Evolutionary conservation across 495 filamentous ascomycete species (phyloP).

Genomic region (Penicillium crystallinum): DNA sequence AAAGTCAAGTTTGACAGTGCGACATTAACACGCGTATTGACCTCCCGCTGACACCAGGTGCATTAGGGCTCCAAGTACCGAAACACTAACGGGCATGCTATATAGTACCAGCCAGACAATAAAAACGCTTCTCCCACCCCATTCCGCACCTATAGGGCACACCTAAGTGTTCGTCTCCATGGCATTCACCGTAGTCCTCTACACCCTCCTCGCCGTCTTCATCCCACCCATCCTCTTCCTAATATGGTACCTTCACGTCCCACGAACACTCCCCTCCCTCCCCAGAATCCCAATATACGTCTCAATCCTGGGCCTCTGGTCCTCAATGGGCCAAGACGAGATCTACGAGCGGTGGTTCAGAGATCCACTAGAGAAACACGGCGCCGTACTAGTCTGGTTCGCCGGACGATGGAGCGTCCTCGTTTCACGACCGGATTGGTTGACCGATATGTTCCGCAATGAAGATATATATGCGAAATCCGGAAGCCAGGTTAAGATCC

Average conservation of each 20-base stretch:
- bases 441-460: constrained; percentile 44
- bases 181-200: not conserved
- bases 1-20: not conserved
- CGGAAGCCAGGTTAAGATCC: constrained; percentile 46
- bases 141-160: not conserved
- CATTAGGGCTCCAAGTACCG: not conserved
- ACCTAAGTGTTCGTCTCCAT: not conserved
- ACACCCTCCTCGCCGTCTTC: constrained; percentile 3
- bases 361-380: constrained; percentile 27
- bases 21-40: not conserved
- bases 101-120: not conserved
- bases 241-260: constrained; percentile 22
- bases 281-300: constrained; percentile 32
- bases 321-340: constrained; percentile 29
- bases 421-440: constrained; percentile 28
- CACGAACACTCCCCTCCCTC: constrained; percentile 23
- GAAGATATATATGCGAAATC: constrained; percentile 40
- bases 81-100: not conserved
- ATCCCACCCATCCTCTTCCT: constrained; percentile 8
- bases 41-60: constrained; percentile 7
- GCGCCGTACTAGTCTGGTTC: constrained; percentile 44
- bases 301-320: constrained; percentile 30
- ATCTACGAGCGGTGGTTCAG: constrained; percentile 30
- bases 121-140: not conserved
- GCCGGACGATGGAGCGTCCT: constrained; percentile 40